Evolutionary conservation across 2,329 filamentous ascomycete species (phyloP).

Genomic region (Phaeosphaeriaceae sp.): DNA sequence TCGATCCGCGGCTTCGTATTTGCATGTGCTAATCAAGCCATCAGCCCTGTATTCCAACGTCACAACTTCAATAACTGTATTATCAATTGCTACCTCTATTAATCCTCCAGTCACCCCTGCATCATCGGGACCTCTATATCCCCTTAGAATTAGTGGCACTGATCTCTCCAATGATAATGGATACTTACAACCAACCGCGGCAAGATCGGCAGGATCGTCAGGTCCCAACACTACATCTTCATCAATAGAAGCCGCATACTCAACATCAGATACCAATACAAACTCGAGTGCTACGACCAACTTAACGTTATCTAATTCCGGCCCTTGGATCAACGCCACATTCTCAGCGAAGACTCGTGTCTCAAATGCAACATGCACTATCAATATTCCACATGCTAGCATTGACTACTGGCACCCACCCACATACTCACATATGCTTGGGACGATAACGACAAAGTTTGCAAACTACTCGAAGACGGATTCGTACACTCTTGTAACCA

Average conservation of each 20-base stretch:
- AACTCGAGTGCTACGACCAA: conserved; percentile 1
- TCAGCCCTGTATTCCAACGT: conserved; percentile 36
- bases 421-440: conserved; percentile 29
- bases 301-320: neutral
- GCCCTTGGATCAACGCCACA: conserved; percentile 2
- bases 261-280: neutral
- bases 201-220: conserved; percentile 5
- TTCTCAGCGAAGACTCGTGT: conserved; percentile 8
- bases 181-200: conserved; percentile 15
- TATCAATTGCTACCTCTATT: conserved; percentile 12
- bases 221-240: conserved; percentile 1
- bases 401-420: conserved; percentile 44
- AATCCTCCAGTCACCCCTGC: conserved; percentile 3
- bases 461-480: conserved; percentile 24
- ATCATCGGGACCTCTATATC: conserved; percentile 1
- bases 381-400: conserved; percentile 42
- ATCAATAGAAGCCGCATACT: conserved; percentile 1
- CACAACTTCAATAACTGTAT: conserved; percentile 22
- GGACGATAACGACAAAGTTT: conserved; percentile 23
- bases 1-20: conserved; percentile 28
- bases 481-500: conserved; percentile 27
- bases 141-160: conserved; percentile 1
- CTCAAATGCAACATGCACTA: conserved; percentile 34
- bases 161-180: conserved; percentile 13
- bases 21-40: conserved; percentile 35